A percentile compares a stretch with the other conserved stretches of the same genome.
Evolutionary conservation across 2,329 filamentous ascomycete species (phyloP).

Genomic region (Alternaria conjuncta): DNA sequence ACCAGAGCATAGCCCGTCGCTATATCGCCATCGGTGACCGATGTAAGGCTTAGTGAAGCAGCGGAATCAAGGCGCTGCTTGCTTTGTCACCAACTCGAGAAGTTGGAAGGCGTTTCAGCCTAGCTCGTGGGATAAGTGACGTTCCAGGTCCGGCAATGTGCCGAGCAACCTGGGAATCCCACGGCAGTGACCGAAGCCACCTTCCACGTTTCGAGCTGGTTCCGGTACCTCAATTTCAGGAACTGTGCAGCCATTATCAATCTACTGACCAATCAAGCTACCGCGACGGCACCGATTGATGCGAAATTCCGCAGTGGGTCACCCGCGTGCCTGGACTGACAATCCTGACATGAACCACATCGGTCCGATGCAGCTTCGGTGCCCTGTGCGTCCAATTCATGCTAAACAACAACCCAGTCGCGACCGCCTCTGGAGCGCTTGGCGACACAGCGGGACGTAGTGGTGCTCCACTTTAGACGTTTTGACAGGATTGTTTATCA

Average conservation of each 20-base stretch:
- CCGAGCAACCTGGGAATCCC: neutral
- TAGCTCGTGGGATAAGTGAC: neutral
- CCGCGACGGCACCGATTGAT: neutral
- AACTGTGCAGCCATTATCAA: neutral
- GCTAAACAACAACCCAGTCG: constrained; percentile 5
- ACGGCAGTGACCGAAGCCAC: constrained; percentile 1
- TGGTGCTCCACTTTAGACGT: constrained; percentile 4
- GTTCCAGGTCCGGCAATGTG: constrained; percentile 1
- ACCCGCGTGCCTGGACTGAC: constrained; percentile 8
- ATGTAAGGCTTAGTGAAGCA: neutral
- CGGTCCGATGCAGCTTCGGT: constrained; percentile 13
- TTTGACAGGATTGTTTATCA: constrained; percentile 4
- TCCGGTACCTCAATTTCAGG: constrained; percentile 6
- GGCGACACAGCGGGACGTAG: constrained; percentile 11
- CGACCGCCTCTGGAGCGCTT: constrained; percentile 11
- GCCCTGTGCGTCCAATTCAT: constrained; percentile 13
- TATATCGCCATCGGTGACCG: neutral
- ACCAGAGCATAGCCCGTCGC: neutral
- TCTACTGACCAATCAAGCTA: constrained; percentile 1
- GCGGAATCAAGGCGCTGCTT: neutral
- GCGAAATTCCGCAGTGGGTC: constrained; percentile 1
- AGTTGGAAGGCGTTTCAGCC: neutral
- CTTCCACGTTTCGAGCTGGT: constrained; percentile 6
- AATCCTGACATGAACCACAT: constrained; percentile 13
- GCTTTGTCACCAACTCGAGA: neutral